Evolutionary conservation across 2,329 filamentous ascomycete genomes (phyloP), one percentile per base, ranked within the genome.

Genomic region (Penicillium sp.): DNA sequence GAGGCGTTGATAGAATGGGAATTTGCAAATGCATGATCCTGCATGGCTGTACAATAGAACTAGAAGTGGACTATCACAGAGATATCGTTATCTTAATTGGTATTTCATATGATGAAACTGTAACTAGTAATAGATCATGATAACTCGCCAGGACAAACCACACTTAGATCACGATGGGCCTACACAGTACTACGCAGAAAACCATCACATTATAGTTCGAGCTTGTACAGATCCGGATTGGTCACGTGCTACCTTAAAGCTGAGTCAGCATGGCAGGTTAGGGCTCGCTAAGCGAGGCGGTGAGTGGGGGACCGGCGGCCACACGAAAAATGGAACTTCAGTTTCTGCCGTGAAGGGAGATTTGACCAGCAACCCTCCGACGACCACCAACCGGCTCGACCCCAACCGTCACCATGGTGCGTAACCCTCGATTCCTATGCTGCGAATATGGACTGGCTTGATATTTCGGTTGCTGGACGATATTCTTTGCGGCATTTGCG

Each of bases 341-440:
- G 54, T 59, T 58, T 59, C 55, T 59, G 57, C 60, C 56, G 52
- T 56, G 63, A 63, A 66, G 61, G 64, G 67, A 69, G 66, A 69
- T 65, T 67, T 65, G 68, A 69, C 68, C 71, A 69, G 69, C 69
- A 69, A 73, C 69, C 64, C 67, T 67, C 63, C 66, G 64, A 69
- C 66, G 64, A 69, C 66, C 61, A 69, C 60, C 64, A 61, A 64
- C 63, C 62, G 67, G 64, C 70, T 73, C 76, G 74, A 74, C 72
- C 69, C 73, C 73, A 73, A 71, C 73, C 69, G 71, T 74, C 74
- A 77, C 68, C 71, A 73, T 73, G 71, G 71, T 74, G 66, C 62
- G 70, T 68, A 58, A 44, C 52, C 52, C 46, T 48, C 50, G 47
- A 50, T 42, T 50, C 47, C 48, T 49, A 55, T 36, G 32, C 45